These are phyloP conservation scores for Persicaria tinctoria DNA, from an alignment of 148 eudicot species.

Conservation along the genomic window DNA sequence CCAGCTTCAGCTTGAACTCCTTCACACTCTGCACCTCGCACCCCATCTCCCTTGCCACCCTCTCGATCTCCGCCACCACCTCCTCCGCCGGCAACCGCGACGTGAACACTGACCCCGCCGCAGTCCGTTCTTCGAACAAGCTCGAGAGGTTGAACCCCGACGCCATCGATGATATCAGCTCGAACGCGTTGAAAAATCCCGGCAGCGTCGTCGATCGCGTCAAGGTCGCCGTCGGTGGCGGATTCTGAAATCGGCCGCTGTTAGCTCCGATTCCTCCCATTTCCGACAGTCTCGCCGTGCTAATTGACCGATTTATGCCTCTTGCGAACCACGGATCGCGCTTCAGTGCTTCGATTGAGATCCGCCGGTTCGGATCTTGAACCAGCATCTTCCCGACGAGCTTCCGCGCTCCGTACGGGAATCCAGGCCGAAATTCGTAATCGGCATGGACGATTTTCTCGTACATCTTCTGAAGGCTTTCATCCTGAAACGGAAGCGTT, in stretches of 20 bases:
- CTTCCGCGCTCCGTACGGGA: conserved; percentile 9
- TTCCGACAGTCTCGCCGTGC: neutral
- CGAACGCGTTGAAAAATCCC: conserved; percentile 24
- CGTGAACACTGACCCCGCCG: conserved; percentile 20
- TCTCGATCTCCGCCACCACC: conserved; percentile 17
- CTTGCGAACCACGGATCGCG: conserved; percentile 19
- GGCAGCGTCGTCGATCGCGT: conserved; percentile 7
- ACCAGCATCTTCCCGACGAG: conserved; percentile 14
- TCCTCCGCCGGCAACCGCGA: conserved; percentile 16
- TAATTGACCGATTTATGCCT: conserved; percentile 12
- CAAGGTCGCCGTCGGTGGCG: neutral
- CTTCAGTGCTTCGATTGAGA: conserved; percentile 20
- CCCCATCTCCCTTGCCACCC: conserved; percentile 11
- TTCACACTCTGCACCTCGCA: conserved; percentile 12
- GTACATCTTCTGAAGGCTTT: conserved; percentile 18
- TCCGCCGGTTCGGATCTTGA: conserved; percentile 6
- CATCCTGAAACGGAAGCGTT: conserved; percentile 21
- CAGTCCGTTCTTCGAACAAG: conserved; percentile 19
- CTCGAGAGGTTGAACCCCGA: conserved; percentile 25
- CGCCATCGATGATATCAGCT: conserved; percentile 25
- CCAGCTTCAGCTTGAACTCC: conserved; percentile 22
- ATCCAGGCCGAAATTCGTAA: conserved; percentile 15
- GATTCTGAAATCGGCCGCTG: neutral
- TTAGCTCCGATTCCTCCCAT: neutral
- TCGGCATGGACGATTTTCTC: conserved; percentile 11